Conservation (phyloP, 306 rosid species). For the Chamaecrista fasciculata region DNA sequence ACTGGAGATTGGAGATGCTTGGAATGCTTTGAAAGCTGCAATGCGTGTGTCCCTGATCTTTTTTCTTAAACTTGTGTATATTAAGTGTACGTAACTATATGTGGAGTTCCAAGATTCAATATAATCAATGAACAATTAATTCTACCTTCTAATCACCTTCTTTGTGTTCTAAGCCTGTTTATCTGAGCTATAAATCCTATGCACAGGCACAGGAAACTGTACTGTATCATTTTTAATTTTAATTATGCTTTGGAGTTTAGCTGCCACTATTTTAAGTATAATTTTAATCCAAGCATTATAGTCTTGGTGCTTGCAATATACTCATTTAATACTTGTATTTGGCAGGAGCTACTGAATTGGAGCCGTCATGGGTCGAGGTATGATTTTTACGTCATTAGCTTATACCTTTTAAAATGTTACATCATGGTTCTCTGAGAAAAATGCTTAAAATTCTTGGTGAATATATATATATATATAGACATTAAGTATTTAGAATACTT, state of each 20-base stretch:
- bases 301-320: conserved; percentile 7
- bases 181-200: not conserved
- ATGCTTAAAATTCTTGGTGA: not conserved
- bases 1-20: conserved; percentile 83
- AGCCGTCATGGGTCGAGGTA: conserved; percentile 96
- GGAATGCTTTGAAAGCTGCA: conserved; percentile 91
- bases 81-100: conserved; percentile 3
- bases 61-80: not conserved
- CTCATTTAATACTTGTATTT: conserved; percentile 26
- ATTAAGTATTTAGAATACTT: not conserved
- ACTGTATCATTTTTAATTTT: not conserved
- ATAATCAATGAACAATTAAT: conserved; percentile 8
- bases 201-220: not conserved
- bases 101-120: not conserved
- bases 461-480: not conserved
- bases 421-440: not conserved
- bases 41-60: conserved; percentile 49
- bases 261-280: conserved; percentile 4
- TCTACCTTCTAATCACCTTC: not conserved
- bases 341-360: conserved; percentile 87
- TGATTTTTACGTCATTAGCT: not conserved
- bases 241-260: conserved; percentile 13
- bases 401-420: not conserved
- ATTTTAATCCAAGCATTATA: not conserved
- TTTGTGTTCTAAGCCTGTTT: not conserved